Evolutionary conservation across 2,329 filamentous ascomycete genomes (phyloP), one percentile per base, ranked within the genome.

Genomic region (Scopulariopsis brevicaulis): DNA sequence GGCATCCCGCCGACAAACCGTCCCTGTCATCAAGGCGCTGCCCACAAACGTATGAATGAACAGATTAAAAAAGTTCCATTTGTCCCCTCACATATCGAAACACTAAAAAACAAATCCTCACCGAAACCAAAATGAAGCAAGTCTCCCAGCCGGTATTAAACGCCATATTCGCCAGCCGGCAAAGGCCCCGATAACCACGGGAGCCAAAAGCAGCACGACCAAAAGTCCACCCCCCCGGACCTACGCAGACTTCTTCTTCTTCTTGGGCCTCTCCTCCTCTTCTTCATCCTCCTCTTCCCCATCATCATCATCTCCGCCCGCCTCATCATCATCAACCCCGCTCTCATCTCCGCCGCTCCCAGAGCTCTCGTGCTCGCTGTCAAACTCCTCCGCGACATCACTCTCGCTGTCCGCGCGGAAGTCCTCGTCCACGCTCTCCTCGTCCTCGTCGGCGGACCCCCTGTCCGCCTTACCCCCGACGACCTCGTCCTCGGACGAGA

Each of bases 361-460:
- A 55, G 84, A 89, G 68, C 90, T 96, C 69, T 96, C 90, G 68
- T 96, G 93, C 53, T 83, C 87, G 57, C 89, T 93, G 72, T 99
- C 94, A 65, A 84, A 99, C 69, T 99, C 95, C 72, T 99, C 94
- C 1, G 93, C 94, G 2, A 96, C 92, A 64, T 99, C 94, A 57
- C 89, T 95, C 63, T 99, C 94, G 15, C 87, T 92, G 61, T 95
- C 90, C 6, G 88, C 89, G 65, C 88, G 83, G 78, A 99, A 99
- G 74, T 99, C 94, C 70, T 99, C 94, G 65, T 99, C 94, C 10
- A 92, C 85, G 60, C 88, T 93, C 76, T 97, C 93, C 68, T 93
- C 89, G 66, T 99, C 94, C 72, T 99, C 94, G 68, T 97, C 94
- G 3, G 93, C 94, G 32, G 89, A 94, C 62, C 94, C 93, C 59